Evolutionary conservation across 139 green algal genomes (phyloP), one percentile per base, ranked within the genome.

Genomic region (Tetraselmis chui): DNA sequence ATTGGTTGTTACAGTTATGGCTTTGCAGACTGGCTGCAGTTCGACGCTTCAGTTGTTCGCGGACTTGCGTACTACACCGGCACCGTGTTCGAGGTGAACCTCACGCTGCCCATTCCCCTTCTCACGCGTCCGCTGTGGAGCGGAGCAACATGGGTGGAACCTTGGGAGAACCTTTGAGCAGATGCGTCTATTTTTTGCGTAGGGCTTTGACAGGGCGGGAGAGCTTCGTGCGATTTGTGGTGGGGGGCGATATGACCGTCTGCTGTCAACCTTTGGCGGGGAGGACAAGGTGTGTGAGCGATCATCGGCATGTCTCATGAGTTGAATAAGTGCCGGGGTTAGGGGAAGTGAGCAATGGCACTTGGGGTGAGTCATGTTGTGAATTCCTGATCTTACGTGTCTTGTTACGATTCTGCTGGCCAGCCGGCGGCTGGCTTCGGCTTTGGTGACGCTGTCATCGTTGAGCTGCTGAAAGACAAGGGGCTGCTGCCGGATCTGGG

Each of bases 11-110:
- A 18, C 45, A 67, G 45, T 5, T 67, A 67, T 67, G 95, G 95
- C 59, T 93, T 90, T 59, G 80, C 82, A 1, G 93, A 99, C 79
- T 99, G 94, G 94, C 90, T 99, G 28, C 84, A 93, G 29, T 97
- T 98, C 89, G 96, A 99, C 80, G 89, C 95, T 23, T 94, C 85
- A 75, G 92, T 98, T 0, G 95, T 99, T 67, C 87, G 97, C 29
- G 97, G 97, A 25, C 92, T 99, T 75, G 96, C 97, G 0, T 99
- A 99, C 90, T 99, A 99, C 91, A 99, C 96, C 80, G 94, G 94
- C 75, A 88, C 93, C 1, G 94, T 98, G 31, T 98, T 98, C 90
- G 94, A 98, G 85, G 29, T 79, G 11, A n/a, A 11, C 75, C 45
- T 18, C 45, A n/a, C n/a, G n/a, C n/a, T n/a, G n/a, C n/a, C n/a